Evolutionary conservation across 805 yeast species (phyloP).

Genomic region (Wickerhamia fluorescens): DNA sequence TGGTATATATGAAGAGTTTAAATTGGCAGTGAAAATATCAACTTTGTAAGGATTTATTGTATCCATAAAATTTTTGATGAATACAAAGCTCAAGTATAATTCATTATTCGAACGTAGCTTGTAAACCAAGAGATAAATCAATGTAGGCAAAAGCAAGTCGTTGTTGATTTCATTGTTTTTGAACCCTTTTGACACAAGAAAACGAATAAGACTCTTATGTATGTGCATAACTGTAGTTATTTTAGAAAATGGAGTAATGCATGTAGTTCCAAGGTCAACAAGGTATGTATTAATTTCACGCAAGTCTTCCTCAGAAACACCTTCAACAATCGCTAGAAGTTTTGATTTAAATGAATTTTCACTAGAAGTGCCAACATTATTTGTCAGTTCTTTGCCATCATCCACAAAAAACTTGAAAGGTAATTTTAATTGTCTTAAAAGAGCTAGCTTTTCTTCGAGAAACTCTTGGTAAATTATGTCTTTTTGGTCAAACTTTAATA

Average conservation of each 20-base stretch:
- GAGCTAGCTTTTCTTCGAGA: slow-evolving; percentile 25
- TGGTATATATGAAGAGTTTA: slow-evolving; percentile 15
- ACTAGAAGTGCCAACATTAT: no score
- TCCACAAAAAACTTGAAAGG: slow-evolving; percentile 21
- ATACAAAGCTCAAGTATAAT: slow-evolving; percentile 29
- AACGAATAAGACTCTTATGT: slow-evolving; percentile 23
- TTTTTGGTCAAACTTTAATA: slow-evolving; percentile 31
- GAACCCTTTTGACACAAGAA: slow-evolving; percentile 10
- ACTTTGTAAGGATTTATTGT: slow-evolving; percentile 26
- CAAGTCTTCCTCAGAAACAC: slow-evolving; percentile 11
- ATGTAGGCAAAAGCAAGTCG: slow-evolving; percentile 33
- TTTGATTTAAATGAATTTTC: slow-evolving; percentile 2
- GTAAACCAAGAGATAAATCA: slow-evolving; percentile 30
- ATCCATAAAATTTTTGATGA: slow-evolving; percentile 29
- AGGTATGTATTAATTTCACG: slow-evolving; percentile 13
- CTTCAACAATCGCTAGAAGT: slow-evolving; percentile 11
- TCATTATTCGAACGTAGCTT: slow-evolving; percentile 17
- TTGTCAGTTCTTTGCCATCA: slow-evolving; percentile 1
- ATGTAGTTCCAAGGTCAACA: slow-evolving; percentile 9
- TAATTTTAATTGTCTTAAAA: slow-evolving; percentile 18
- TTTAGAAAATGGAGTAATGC: slow-evolving; percentile 28
- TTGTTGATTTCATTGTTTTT: slow-evolving; percentile 24
- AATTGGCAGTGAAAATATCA: slow-evolving; percentile 12
- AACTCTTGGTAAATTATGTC: slow-evolving; percentile 32
- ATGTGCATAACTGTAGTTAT: slow-evolving; percentile 20